phyloP scores from a whole-genome alignment of 371 early-diverging fungal species.

The Homolaphlyctis polyrhiza region DNA sequence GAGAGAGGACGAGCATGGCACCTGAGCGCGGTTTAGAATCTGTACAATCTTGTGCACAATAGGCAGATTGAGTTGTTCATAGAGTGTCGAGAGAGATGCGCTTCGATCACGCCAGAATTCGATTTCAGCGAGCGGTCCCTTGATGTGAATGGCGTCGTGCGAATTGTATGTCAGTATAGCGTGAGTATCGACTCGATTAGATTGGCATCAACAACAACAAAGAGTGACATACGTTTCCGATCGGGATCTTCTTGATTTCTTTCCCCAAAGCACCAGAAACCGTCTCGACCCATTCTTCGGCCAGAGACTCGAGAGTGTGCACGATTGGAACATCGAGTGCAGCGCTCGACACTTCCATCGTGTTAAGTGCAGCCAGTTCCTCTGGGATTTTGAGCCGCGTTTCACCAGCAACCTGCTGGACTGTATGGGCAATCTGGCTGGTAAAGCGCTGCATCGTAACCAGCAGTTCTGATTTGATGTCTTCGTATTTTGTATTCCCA shows the following conservation, averaged over 20 bases:
- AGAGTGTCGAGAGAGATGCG: slow-evolving; percentile 43
- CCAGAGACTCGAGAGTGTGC: slow-evolving; percentile 29
- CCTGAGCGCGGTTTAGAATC: slow-evolving; percentile 32
- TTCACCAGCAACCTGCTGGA: slow-evolving; percentile 49
- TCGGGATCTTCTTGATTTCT: slow-evolving; percentile 41
- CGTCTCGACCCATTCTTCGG: slow-evolving; percentile 52
- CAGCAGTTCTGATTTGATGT: slow-evolving; percentile 35
- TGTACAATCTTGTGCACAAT: slow-evolving; percentile 39
- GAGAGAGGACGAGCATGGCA: slow-evolving; percentile 32
- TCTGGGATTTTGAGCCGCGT: slow-evolving; percentile 46
- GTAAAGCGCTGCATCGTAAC: slow-evolving; percentile 44
- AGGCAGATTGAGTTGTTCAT: slow-evolving; percentile 49
- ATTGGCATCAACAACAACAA: not conserved
- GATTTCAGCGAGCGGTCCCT: slow-evolving; percentile 55
- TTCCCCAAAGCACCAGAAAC: slow-evolving; percentile 33
- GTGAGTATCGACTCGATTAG: not conserved
- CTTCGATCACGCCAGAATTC: slow-evolving; percentile 54
- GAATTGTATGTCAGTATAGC: not conserved
- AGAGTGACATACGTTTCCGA: slow-evolving; percentile 33
- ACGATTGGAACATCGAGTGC: slow-evolving; percentile 29
- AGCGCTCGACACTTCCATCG: slow-evolving; percentile 18
- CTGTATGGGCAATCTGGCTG: slow-evolving; percentile 44
- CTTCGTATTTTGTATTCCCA: slow-evolving; percentile 18
- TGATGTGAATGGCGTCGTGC: not conserved
- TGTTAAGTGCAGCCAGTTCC: slow-evolving; percentile 21